Percentiles rank a stretch among this genome's conserved stretches.
These are phyloP conservation scores for Selaginella tamariscina DNA, from an alignment of 75 land plant genomes.

Conservation along the genomic window DNA sequence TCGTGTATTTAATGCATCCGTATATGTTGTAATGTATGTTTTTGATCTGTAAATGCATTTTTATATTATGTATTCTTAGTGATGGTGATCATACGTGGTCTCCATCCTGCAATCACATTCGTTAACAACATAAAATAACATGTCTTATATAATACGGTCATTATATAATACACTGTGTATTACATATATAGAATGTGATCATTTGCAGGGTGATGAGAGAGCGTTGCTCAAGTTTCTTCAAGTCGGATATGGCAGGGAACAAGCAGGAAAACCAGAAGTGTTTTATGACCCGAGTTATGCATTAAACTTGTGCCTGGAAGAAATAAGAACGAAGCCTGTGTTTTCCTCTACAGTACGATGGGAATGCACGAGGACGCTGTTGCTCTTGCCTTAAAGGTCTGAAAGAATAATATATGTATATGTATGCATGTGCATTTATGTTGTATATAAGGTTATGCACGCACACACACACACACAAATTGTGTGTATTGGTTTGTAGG, in stretches of 20 bases:
- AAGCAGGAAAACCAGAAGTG: constrained; percentile 55
- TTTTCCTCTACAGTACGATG: constrained; percentile 96
- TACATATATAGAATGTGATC: no score
- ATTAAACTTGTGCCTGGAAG: constrained; percentile 73
- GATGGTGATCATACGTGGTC: no score
- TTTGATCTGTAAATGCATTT: no score
- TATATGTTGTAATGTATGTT: no score
- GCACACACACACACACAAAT: no score
- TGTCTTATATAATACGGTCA: no score
- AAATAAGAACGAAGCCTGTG: constrained; percentile 87
- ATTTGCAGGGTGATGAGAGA: constrained; percentile 89
- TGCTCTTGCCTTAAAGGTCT: constrained; percentile 90
- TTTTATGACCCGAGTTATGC: constrained; percentile 98
- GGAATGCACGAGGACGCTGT: constrained; percentile 98
- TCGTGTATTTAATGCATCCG: no score
- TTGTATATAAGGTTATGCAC: not conserved
- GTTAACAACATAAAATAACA: no score
- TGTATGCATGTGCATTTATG: not conserved
- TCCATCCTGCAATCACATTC: no score
- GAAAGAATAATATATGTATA: no score
- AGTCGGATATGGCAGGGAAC: constrained; percentile 75
- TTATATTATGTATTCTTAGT: no score
- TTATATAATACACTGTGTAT: no score
- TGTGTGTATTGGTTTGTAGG: constrained; percentile 39
- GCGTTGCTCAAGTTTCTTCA: constrained; percentile 70